Conservation (phyloP, 208 protist genomes). For the Endotrypanum monterogeii region DNA sequence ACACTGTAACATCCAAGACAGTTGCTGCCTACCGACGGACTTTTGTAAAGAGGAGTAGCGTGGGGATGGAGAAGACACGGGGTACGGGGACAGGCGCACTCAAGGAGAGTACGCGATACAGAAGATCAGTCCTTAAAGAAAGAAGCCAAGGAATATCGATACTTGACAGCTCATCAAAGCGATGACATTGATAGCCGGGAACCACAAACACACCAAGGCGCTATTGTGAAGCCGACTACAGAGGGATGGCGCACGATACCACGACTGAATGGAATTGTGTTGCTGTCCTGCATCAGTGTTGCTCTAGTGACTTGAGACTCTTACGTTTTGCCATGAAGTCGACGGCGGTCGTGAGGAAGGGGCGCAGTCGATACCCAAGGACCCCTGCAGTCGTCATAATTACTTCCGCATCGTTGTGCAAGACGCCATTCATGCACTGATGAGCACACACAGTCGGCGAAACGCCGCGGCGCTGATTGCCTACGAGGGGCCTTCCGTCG, state of each 20-base stretch:
- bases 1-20: too few relatives aligned
- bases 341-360: conserved; percentile 64
- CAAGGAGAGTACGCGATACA: too few relatives aligned
- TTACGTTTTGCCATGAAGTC: conserved; percentile 71
- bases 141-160: neutral
- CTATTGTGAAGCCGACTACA: neutral
- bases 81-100: neutral
- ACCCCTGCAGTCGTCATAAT: conserved; percentile 70
- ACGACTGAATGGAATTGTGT: neutral
- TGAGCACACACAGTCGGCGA: conserved; percentile 51
- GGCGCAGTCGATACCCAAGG: conserved; percentile 78
- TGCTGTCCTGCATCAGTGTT: conserved; percentile 7
- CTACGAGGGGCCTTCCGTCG: conserved; percentile 35
- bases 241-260: neutral
- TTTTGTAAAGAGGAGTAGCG: too few relatives aligned
- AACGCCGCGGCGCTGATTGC: conserved; percentile 63
- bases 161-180: neutral
- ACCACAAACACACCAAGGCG: neutral
- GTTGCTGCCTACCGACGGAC: too few relatives aligned
- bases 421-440: conserved; percentile 53
- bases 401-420: conserved; percentile 68
- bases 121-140: too few relatives aligned
- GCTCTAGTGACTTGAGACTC: conserved; percentile 69
- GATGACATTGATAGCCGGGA: neutral
- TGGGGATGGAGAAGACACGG: neutral